phyloP scores from a whole-genome alignment of 2,329 filamentous ascomycete species.

The Alternaria panax region DNA sequence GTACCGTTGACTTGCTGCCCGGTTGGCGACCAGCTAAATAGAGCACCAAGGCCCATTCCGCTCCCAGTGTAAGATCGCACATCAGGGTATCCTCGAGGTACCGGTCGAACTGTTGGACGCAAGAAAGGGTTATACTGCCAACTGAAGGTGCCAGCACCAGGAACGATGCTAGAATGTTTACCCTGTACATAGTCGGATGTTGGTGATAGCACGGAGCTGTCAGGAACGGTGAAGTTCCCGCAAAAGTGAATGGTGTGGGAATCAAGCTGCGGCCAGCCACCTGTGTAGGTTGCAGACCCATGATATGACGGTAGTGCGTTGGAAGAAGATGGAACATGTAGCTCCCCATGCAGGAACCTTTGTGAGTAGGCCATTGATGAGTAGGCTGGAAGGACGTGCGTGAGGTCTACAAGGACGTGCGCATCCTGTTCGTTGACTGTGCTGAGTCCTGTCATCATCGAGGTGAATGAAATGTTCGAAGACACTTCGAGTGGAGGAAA shows the following conservation, averaged over 20 bases:
- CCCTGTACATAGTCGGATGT: constrained; percentile 8
- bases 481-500: constrained; percentile 26
- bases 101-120: neutral
- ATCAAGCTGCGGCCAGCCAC: constrained; percentile 10
- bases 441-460: neutral
- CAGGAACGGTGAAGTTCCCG: constrained; percentile 9
- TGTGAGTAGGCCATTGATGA: constrained; percentile 9
- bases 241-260: constrained; percentile 10
- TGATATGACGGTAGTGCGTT: constrained; percentile 3
- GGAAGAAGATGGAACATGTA: constrained; percentile 1
- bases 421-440: constrained; percentile 26
- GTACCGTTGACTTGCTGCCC: constrained; percentile 9
- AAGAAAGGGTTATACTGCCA: constrained; percentile 7
- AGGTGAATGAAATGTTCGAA: neutral
- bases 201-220: neutral
- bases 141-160: constrained; percentile 8
- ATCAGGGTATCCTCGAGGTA: neutral
- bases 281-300: constrained; percentile 9
- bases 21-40: constrained; percentile 54
- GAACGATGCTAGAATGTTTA: neutral
- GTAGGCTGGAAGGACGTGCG: constrained; percentile 54
- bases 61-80: constrained; percentile 39
- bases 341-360: constrained; percentile 2
- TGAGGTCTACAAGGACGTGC: constrained; percentile 52
- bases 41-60: constrained; percentile 49